These are phyloP conservation scores for Tephrocybe rancida DNA, from an alignment of 768 basidiomycete species.

Conservation along the genomic window DNA sequence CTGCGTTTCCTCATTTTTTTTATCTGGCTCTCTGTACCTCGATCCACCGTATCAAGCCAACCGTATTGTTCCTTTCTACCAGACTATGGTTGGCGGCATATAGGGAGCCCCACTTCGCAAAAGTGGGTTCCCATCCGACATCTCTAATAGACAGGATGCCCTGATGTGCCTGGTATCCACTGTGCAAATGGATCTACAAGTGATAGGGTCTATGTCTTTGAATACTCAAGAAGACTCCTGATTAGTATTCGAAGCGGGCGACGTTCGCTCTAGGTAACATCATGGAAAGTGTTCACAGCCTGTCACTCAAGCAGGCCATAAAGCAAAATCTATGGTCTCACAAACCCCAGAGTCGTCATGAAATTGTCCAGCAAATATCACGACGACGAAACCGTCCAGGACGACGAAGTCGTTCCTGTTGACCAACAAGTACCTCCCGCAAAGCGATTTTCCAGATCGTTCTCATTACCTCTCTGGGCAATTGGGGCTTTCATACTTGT, in stretches of 20 bases:
- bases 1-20: neutral
- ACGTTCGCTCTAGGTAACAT: neutral
- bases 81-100: neutral
- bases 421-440: neutral
- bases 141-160: no score
- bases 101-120: neutral
- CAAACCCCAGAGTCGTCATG: neutral
- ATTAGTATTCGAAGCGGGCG: neutral
- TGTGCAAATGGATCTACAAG: no score
- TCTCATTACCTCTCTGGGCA: neutral
- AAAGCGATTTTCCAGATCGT: neutral
- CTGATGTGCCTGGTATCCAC: no score
- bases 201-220: no score
- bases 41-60: neutral
- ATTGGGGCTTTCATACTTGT: neutral
- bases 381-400: neutral
- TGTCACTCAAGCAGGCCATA: neutral
- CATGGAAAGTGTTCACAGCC: neutral
- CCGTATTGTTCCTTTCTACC: neutral
- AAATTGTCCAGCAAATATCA: neutral
- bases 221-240: neutral
- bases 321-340: neutral
- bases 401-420: neutral
- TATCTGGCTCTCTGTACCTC: neutral
- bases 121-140: neutral